Conservation (phyloP, 2,329 filamentous ascomycete species). For the Xylariomycetidae sp. region DNA sequence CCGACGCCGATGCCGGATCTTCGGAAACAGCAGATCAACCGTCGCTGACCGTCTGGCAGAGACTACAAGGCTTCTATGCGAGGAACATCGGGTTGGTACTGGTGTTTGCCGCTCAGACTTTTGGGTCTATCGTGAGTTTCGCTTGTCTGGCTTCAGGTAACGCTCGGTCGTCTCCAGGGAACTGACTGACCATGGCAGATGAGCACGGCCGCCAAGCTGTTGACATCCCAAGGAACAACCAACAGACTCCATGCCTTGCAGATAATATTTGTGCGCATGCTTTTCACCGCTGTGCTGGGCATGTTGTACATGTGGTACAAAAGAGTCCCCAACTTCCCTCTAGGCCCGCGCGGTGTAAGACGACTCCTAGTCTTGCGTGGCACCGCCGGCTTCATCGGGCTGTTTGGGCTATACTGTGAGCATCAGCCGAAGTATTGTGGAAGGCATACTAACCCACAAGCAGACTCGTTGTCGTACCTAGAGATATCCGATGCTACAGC, state of each 20-base stretch:
- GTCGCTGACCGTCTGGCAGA: slow-evolving; percentile 6
- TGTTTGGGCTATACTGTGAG: slow-evolving; percentile 52
- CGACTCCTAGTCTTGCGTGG: slow-evolving; percentile 59
- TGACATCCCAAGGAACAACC: slow-evolving; percentile 23
- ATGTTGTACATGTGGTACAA: slow-evolving; percentile 35
- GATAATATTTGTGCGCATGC: slow-evolving; percentile 38
- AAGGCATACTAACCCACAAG: neutral
- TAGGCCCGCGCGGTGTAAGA: slow-evolving; percentile 58
- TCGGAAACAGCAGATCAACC: neutral
- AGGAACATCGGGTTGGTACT: slow-evolving; percentile 35
- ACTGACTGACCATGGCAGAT: slow-evolving; percentile 25
- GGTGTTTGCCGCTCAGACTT: slow-evolving; percentile 34
- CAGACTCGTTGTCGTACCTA: slow-evolving; percentile 55
- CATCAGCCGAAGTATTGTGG: neutral
- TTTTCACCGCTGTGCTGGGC: slow-evolving; percentile 30
- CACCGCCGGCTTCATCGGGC: slow-evolving; percentile 56
- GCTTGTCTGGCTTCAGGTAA: neutral
- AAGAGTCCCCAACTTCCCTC: slow-evolving; percentile 53
- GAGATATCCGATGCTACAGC: slow-evolving; percentile 74
- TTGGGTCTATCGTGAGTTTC: slow-evolving; percentile 32
- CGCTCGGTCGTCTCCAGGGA: neutral
- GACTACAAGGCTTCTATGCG: slow-evolving; percentile 37
- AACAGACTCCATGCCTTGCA: slow-evolving; percentile 35
- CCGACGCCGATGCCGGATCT: neutral
- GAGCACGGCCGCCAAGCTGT: slow-evolving; percentile 32